phyloP scores from a whole-genome alignment of 148 eudicot genomes.

The Gaultheria prostrata region DNA sequence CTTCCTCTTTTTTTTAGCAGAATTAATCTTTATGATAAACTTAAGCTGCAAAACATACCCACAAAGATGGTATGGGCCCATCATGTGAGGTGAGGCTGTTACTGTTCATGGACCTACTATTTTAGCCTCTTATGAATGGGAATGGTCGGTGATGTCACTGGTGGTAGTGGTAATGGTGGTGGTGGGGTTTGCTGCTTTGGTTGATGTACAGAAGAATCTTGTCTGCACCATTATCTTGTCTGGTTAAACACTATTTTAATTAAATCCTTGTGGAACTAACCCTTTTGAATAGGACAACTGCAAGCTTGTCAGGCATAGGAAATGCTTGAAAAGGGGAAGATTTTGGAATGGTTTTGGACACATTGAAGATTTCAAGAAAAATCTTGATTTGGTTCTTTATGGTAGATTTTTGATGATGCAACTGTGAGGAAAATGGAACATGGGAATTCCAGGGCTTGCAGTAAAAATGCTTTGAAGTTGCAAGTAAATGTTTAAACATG shows the following conservation, averaged over 20 bases:
- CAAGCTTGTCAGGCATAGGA: constrained; percentile 1
- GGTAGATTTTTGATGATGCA: not conserved
- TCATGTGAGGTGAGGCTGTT: not conserved
- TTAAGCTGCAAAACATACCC: too few relatives aligned
- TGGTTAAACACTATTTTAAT: not conserved
- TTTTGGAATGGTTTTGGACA: not conserved
- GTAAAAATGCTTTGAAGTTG: not conserved
- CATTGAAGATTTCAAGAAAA: not conserved
- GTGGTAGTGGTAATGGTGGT: not conserved
- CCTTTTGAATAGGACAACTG: constrained; percentile 3
- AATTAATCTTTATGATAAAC: not conserved
- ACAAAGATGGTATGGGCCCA: not conserved
- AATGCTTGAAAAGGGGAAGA: not conserved
- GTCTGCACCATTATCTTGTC: not conserved
- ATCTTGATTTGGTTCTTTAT: not conserved
- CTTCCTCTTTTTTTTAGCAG: not conserved
- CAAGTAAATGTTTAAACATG: not conserved
- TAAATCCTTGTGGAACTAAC: not conserved
- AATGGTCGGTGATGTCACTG: not conserved
- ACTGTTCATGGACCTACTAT: not conserved
- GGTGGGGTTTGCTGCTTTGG: not conserved
- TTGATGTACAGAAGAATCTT: not conserved
- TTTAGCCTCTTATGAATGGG: not conserved
- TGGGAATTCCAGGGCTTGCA: not conserved
- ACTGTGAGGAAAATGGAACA: not conserved